Evolutionary conservation across 805 yeast species (phyloP).

Genomic region (Suhomyces prunicola): DNA sequence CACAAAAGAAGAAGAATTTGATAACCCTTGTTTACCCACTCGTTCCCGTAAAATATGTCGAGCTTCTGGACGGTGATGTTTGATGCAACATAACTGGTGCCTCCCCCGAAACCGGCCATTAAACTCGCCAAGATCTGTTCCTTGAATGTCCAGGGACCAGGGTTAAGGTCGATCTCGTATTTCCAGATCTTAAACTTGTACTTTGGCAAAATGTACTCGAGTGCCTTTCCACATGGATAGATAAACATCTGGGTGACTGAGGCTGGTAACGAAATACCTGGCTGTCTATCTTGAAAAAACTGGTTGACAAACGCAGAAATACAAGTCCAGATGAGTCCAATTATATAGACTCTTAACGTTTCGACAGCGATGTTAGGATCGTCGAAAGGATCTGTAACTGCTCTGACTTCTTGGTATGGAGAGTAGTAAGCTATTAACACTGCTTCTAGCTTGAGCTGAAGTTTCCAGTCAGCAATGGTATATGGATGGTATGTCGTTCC

Average conservation of each 20-base stretch:
- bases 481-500: not conserved
- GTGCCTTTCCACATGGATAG: conserved; percentile 43
- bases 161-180: conserved; percentile 36
- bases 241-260: conserved; percentile 46
- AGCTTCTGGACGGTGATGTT: conserved; percentile 21
- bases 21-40: conserved; percentile 20
- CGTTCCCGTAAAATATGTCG: conserved; percentile 23
- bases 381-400: conserved; percentile 39
- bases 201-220: conserved; percentile 36
- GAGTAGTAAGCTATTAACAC: conserved; percentile 37
- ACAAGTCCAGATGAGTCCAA: conserved; percentile 55
- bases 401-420: conserved; percentile 40
- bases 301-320: conserved; percentile 54
- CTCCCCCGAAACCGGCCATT: conserved; percentile 32
- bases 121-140: conserved; percentile 65
- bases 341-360: conserved; percentile 49
- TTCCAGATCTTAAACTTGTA: conserved; percentile 13
- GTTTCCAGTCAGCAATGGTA: conserved; percentile 27
- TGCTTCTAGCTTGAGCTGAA: conserved; percentile 37
- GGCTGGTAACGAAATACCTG: conserved; percentile 42
- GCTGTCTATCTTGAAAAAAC: conserved; percentile 53
- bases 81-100: conserved; percentile 20
- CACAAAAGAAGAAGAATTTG: conserved; percentile 12
- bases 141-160: conserved; percentile 62
- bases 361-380: conserved; percentile 32